phyloP scores from a whole-genome alignment of 176 grass and related monocot species.

The Alopecurus myosuroides region DNA sequence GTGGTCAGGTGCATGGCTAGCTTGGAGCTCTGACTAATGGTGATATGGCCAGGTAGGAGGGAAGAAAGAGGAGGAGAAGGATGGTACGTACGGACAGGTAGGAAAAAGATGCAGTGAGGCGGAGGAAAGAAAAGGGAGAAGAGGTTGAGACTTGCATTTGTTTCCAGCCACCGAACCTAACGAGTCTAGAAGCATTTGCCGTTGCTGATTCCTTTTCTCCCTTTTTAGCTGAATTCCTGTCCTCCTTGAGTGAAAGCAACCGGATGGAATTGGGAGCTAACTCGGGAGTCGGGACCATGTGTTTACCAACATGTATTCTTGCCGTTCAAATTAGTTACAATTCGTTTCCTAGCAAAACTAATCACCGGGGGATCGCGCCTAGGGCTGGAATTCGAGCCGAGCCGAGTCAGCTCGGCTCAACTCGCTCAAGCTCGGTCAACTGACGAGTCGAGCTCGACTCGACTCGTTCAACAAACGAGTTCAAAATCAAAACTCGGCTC shows the following conservation, averaged over 20 bases:
- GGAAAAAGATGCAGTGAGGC: conserved; percentile 6
- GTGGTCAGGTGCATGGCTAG: background rate
- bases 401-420: too few species aligned
- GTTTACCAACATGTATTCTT: too few species aligned
- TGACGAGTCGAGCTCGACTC: too few species aligned
- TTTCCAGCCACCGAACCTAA: background rate
- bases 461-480: too few species aligned
- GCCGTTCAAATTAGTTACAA: too few species aligned
- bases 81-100: conserved; percentile 16
- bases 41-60: conserved; percentile 11
- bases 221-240: background rate
- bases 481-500: too few species aligned
- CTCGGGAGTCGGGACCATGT: too few species aligned
- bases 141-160: background rate
- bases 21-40: background rate
- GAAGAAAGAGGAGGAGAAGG: background rate
- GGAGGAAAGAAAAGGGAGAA: background rate
- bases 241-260: background rate
- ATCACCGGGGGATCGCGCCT: too few species aligned
- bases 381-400: too few species aligned
- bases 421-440: too few species aligned
- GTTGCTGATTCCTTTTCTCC: background rate
- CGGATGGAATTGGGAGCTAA: background rate
- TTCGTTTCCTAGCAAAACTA: too few species aligned
- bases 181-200: background rate